These are phyloP conservation scores for Ilyonectria robusta DNA, from an alignment of 2,329 filamentous ascomycete genomes.

Conservation along the genomic window DNA sequence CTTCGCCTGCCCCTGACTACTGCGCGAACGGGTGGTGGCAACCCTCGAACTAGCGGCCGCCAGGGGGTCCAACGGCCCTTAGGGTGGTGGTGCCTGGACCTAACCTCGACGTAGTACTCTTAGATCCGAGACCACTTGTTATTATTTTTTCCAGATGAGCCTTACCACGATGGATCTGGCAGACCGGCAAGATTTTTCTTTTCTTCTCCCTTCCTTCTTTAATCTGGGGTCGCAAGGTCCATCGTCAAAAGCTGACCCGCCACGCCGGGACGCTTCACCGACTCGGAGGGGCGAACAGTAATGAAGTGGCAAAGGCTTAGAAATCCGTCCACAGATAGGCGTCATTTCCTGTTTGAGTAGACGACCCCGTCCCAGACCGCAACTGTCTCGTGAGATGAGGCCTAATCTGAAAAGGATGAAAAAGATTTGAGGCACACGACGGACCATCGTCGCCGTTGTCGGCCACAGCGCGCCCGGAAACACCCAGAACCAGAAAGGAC, in stretches of 20 bases:
- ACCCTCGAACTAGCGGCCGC: slow-evolving; percentile 44
- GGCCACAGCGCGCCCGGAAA: neutral
- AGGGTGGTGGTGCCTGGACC: slow-evolving; percentile 29
- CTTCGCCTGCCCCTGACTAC: slow-evolving; percentile 45
- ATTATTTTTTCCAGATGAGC: slow-evolving; percentile 17
- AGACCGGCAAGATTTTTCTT: slow-evolving; percentile 34
- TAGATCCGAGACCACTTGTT: neutral
- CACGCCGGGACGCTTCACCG: slow-evolving; percentile 37
- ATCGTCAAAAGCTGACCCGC: slow-evolving; percentile 17
- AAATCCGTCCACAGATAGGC: slow-evolving; percentile 23
- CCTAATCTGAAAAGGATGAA: slow-evolving; percentile 8
- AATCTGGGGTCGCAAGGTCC: slow-evolving; percentile 38
- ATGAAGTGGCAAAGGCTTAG: slow-evolving; percentile 41
- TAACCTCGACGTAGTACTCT: slow-evolving; percentile 17
- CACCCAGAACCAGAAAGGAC: neutral
- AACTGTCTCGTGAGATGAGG: slow-evolving; percentile 31
- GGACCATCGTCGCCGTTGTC: slow-evolving; percentile 14
- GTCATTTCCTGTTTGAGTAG: slow-evolving; percentile 20
- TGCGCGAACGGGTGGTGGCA: slow-evolving; percentile 43
- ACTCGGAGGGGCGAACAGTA: slow-evolving; percentile 33
- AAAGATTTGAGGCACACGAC: slow-evolving; percentile 11
- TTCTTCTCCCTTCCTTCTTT: slow-evolving; percentile 34
- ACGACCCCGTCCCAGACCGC: slow-evolving; percentile 30
- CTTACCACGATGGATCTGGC: slow-evolving; percentile 20
- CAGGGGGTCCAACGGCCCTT: slow-evolving; percentile 42